phyloP scores from a whole-genome alignment of 2,329 filamentous ascomycete genomes.

The Coniochaeta ligniaria region DNA sequence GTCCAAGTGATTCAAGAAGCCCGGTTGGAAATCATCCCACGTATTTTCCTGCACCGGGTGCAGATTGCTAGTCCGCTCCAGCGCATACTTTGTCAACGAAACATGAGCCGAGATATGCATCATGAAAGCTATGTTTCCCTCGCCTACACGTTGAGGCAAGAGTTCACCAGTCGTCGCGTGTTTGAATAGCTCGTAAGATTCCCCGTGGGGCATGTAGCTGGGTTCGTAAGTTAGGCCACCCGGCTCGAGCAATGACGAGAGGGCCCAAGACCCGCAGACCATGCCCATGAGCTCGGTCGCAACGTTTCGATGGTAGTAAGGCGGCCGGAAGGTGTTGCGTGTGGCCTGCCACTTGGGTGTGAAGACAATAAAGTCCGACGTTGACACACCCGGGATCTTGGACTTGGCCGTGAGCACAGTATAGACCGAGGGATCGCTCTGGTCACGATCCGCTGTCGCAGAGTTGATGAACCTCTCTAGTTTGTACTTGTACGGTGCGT shows the following conservation, averaged over 20 bases:
- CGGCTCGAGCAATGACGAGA: neutral
- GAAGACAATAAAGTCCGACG: slow-evolving; percentile 62
- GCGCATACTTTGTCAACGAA: neutral
- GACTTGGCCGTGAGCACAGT: slow-evolving; percentile 57
- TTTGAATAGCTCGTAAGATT: neutral
- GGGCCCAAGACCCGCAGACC: slow-evolving; percentile 15
- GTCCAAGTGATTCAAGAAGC: neutral
- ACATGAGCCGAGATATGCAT: slow-evolving; percentile 8
- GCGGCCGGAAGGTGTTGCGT: slow-evolving; percentile 54
- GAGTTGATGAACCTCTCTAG: slow-evolving; percentile 50
- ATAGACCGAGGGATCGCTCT: slow-evolving; percentile 60
- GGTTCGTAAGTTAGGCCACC: neutral
- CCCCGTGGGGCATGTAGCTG: neutral
- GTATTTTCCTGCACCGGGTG: neutral
- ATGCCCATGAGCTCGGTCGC: slow-evolving; percentile 51
- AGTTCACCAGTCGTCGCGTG: slow-evolving; percentile 4
- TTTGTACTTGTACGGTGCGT: slow-evolving; percentile 53
- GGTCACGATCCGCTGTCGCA: slow-evolving; percentile 53
- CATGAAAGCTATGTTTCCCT: slow-evolving; percentile 10
- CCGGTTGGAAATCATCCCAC: neutral
- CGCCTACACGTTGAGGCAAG: slow-evolving; percentile 15
- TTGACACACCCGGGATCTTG: slow-evolving; percentile 41
- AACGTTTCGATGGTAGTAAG: slow-evolving; percentile 58
- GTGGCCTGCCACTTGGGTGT: slow-evolving; percentile 59
- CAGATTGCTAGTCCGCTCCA: neutral